These are phyloP conservation scores for Protea cynaroides DNA, from an alignment of 164 flowering plant species.

Conservation along the genomic window DNA sequence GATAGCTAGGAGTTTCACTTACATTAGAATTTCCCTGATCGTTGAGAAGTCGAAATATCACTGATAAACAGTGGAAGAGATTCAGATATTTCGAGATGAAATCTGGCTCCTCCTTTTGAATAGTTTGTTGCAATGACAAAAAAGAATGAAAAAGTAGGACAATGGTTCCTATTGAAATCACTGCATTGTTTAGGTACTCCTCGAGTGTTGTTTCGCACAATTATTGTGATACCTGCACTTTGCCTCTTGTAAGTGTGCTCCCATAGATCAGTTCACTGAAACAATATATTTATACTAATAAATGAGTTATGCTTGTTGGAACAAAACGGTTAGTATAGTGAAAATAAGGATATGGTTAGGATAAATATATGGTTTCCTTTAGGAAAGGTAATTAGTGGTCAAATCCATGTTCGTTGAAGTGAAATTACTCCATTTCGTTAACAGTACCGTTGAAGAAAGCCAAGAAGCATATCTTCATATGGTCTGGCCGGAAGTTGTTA, in stretches of 20 bases:
- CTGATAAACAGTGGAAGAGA: constrained; percentile 10
- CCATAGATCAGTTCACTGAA: too few species aligned
- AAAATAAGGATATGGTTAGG: not conserved
- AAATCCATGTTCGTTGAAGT: too few species aligned
- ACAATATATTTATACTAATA: too few species aligned
- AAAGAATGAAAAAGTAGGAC: constrained; percentile 11
- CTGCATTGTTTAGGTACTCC: constrained; percentile 15
- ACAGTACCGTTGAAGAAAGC: too few species aligned
- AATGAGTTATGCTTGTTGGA: too few species aligned
- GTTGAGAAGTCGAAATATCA: constrained; percentile 17
- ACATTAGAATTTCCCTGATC: constrained; percentile 29
- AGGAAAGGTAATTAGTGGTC: too few species aligned
- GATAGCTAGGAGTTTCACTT: too few species aligned
- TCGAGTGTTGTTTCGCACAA: constrained; percentile 10
- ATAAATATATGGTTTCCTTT: not conserved
- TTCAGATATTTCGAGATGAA: constrained; percentile 2
- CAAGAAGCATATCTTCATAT: too few species aligned
- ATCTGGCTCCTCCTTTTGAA: constrained; percentile 10
- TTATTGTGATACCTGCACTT: constrained; percentile 16
- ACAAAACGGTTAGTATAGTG: too few species aligned
- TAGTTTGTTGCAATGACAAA: constrained; percentile 4
- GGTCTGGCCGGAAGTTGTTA: too few species aligned
- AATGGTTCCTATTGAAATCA: constrained; percentile 16
- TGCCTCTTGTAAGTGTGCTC: not conserved
- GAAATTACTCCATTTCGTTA: too few species aligned